phyloP scores from a whole-genome alignment of 116 monocot species.

The Dioscorea cayenensis region DNA sequence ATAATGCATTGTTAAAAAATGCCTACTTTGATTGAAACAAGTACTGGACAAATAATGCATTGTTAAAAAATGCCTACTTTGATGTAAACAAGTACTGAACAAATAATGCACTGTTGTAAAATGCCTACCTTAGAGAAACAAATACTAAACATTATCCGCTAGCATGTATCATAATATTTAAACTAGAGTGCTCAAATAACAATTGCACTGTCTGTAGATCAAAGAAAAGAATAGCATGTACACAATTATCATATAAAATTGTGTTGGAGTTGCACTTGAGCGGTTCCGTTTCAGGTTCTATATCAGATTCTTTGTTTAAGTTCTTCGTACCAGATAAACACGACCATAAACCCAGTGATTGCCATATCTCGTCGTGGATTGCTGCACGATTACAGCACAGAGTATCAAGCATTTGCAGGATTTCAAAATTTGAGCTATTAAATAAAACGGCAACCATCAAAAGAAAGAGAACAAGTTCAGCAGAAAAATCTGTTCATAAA shows the following conservation, averaged over 20 bases:
- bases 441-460: background rate
- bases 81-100: no score
- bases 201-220: background rate
- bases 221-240: background rate
- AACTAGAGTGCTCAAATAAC: background rate
- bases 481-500: no score
- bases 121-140: no score
- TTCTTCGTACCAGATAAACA: slow-evolving; percentile 52
- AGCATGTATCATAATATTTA: no score
- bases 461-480: no score
- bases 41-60: no score
- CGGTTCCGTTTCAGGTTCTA: background rate
- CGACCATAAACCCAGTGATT: slow-evolving; percentile 76
- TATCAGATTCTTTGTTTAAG: slow-evolving; percentile 1
- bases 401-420: background rate
- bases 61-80: no score
- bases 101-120: no score
- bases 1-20: no score
- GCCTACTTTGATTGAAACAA: no score
- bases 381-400: slow-evolving; percentile 30
- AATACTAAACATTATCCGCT: no score
- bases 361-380: slow-evolving; percentile 21
- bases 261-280: background rate
- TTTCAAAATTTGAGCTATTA: background rate
- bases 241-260: background rate